A percentile compares a stretch with the other conserved stretches of the same genome.
phyloP scores from a whole-genome alignment of 495 filamentous ascomycete genomes.

The Evansstolkia leycettana region DNA sequence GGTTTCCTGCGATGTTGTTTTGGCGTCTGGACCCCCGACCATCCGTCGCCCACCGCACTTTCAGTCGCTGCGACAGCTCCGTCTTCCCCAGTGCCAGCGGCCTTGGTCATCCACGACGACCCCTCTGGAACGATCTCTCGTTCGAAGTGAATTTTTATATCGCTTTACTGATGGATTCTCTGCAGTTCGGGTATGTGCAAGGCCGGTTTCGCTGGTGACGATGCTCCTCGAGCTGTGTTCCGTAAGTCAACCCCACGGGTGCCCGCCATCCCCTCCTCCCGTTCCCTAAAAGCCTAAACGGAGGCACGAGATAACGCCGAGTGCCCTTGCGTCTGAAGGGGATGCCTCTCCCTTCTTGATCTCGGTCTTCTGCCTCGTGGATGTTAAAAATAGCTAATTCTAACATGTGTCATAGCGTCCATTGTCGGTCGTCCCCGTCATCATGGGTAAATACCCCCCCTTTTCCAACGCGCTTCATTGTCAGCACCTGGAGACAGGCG shows the following conservation, averaged over 20 bases:
- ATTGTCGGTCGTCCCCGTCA: conserved; percentile 99
- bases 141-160: neutral
- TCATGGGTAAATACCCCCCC: conserved; percentile 73
- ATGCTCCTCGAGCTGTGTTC: conserved; percentile 99
- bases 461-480: neutral
- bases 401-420: conserved; percentile 53
- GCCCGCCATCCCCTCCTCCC: conserved; percentile 3
- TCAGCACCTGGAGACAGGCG: neutral
- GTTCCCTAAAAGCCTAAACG: conserved; percentile 1
- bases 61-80: conserved; percentile 16
- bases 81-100: conserved; percentile 1
- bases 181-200: conserved; percentile 99
- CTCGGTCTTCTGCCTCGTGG: neutral
- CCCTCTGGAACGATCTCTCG: neutral
- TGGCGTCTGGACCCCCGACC: conserved; percentile 3
- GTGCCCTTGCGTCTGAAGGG: conserved; percentile 18
- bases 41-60: conserved; percentile 7
- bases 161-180: conserved; percentile 35
- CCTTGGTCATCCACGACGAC: no score
- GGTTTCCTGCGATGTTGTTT: conserved; percentile 28
- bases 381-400: conserved; percentile 3
- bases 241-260: conserved; percentile 59
- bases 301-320: conserved; percentile 1
- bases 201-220: conserved; percentile 99
- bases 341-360: neutral